Evolutionary conservation across 345 rosid genomes (phyloP), one percentile per base, ranked within the genome.

Genomic region (Populus ilicifolia): DNA sequence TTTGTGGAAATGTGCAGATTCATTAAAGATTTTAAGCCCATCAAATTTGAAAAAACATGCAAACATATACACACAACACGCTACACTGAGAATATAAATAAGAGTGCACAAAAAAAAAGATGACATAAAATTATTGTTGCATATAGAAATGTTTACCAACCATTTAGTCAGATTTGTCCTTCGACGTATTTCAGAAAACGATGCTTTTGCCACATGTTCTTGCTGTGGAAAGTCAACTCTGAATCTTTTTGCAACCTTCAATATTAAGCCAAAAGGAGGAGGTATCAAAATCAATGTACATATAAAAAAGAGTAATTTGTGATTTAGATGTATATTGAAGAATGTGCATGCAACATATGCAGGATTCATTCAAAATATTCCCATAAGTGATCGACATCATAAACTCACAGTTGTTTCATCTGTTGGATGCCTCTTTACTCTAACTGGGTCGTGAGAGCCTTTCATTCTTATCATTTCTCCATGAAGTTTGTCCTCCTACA

Each of bases 371-470:
- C 50, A 66, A 13, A 50, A 77, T 12, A 70, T 20, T 38, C 17
- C 7, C 33, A 54, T n/a, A 50, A 62, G 69, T 36, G 48, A 64
- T 73, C 69, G 36, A 44, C 71, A 38, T 67, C 73, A 75, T 30
- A 70, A 67, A 87, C 90, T 86, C 82, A 90, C 91, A 35, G 46
- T 79, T 67, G 85, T 69, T 79, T 87, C 92, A 80, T 85, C 79
- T 33, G 77, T 75, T 17, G 80, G 71, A 80, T 79, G 83, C 67
- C 41, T 62, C 74, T 77, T 87, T 36, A 69, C 80, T 44, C 79
- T 74, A 50, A 73, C 71, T 33, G 87, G 83, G 54, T 86, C 84
- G 43, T 69, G 77, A 25, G 71, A 76, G 71, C 44, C 86, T 73
- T 75, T 85, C 62, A 72, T 64, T 35, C 73, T 82, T 75, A 80